phyloP scores from a whole-genome alignment of 768 basidiomycete genomes.

The Agrocybe praecox region DNA sequence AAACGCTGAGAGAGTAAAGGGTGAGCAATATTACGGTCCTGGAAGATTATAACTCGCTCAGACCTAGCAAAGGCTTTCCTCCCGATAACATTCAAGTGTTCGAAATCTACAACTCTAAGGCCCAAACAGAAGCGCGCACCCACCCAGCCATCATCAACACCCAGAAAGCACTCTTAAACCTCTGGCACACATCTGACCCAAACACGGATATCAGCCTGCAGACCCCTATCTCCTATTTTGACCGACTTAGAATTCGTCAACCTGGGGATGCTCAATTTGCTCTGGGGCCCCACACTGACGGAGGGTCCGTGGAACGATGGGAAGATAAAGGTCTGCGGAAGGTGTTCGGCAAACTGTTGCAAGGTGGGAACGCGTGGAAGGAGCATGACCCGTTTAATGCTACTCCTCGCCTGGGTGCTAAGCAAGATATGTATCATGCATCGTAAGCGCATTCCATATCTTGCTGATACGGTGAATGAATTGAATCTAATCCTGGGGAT shows the following conservation, averaged over 20 bases:
- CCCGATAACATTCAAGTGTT: slow-evolving; percentile 69
- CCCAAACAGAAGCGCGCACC: slow-evolving; percentile 69
- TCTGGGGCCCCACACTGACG: slow-evolving; percentile 63
- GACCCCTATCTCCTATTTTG: slow-evolving; percentile 75
- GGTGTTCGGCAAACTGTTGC: slow-evolving; percentile 46
- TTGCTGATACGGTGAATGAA: slow-evolving; percentile 7
- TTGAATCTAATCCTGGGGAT: background rate
- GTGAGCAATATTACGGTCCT: slow-evolving; percentile 22
- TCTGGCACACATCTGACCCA: slow-evolving; percentile 58
- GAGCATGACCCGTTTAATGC: slow-evolving; percentile 55
- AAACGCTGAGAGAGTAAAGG: slow-evolving; percentile 51
- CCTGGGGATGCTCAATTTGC: slow-evolving; percentile 73
- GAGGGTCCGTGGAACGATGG: slow-evolving; percentile 58
- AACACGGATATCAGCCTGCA: slow-evolving; percentile 45
- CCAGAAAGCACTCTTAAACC: slow-evolving; percentile 56
- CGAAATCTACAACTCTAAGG: slow-evolving; percentile 70
- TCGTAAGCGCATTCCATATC: slow-evolving; percentile 38
- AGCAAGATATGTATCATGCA: slow-evolving; percentile 63
- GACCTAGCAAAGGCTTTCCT: slow-evolving; percentile 56
- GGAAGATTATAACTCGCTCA: background rate
- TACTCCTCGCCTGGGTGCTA: slow-evolving; percentile 47
- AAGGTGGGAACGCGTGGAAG: slow-evolving; percentile 45
- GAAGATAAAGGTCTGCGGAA: slow-evolving; percentile 45
- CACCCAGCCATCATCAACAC: slow-evolving; percentile 61
- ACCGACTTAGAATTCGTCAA: slow-evolving; percentile 71